Evolutionary conservation across 2,329 filamentous ascomycete genomes (phyloP).

Genomic region (Penicillium sp.): DNA sequence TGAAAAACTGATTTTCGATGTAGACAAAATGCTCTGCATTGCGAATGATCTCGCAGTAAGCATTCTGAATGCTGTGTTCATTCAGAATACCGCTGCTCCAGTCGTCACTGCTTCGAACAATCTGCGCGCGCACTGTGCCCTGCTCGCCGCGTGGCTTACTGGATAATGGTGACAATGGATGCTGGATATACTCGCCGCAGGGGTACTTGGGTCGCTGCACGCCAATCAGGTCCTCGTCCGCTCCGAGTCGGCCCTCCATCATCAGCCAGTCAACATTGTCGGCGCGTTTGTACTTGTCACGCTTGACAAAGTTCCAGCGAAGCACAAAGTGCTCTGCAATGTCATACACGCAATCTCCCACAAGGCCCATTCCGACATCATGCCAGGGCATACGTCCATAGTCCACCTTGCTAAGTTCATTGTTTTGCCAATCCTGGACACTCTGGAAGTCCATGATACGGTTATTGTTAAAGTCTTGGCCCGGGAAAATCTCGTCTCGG

Average conservation of each 20-base stretch:
- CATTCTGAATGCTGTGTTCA: constrained; percentile 80
- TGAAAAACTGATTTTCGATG: constrained; percentile 99
- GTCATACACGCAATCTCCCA: constrained; percentile 84
- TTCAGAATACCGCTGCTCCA: constrained; percentile 88
- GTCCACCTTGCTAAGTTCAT: constrained; percentile 84
- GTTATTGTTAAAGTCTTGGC: constrained; percentile 98
- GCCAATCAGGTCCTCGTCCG: constrained; percentile 77
- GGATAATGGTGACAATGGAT: constrained; percentile 66
- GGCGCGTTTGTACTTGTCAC: constrained; percentile 95
- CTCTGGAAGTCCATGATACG: constrained; percentile 91
- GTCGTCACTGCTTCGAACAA: constrained; percentile 84
- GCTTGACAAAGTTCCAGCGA: constrained; percentile 94
- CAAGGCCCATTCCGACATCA: constrained; percentile 86
- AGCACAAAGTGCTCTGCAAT: constrained; percentile 93
- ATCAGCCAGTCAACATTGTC: constrained; percentile 77
- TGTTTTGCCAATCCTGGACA: constrained; percentile 86
- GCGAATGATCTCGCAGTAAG: constrained; percentile 76
- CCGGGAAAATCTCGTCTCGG: constrained; percentile 79
- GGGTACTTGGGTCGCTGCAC: constrained; percentile 87
- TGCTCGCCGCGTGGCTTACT: constrained; percentile 58
- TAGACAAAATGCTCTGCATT: constrained; percentile 91
- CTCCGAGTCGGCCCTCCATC: constrained; percentile 66
- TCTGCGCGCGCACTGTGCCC: constrained; percentile 72
- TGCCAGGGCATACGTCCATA: constrained; percentile 98
- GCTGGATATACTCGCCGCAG: constrained; percentile 77